These are phyloP conservation scores for Entelexis paramagnoliae DNA, from an alignment of 1,139 yeast species.

Conservation along the genomic window DNA sequence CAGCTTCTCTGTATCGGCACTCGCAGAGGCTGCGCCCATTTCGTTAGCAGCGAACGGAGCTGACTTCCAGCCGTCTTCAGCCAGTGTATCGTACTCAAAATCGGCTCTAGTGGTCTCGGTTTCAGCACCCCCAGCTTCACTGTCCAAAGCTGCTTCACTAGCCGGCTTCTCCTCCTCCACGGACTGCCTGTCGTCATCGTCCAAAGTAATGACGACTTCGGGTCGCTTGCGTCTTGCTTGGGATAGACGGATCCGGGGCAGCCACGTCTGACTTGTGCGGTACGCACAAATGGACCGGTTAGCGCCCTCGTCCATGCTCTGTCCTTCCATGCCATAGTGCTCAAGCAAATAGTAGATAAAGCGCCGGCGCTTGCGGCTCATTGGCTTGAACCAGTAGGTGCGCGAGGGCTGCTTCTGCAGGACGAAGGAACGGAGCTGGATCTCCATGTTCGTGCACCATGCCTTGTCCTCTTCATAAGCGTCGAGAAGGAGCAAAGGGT, in stretches of 20 bases:
- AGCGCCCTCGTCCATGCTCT: conserved; percentile 21
- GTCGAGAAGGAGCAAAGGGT: conserved; percentile 12
- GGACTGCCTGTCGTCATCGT: background rate
- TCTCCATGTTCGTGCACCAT: conserved; percentile 20
- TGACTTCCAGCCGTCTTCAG: background rate
- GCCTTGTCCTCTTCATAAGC: conserved; percentile 14
- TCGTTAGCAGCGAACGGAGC: background rate
- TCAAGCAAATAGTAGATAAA: conserved; percentile 20
- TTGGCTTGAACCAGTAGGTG: conserved; percentile 22
- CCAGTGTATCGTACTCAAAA: background rate
- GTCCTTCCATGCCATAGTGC: conserved; percentile 22
- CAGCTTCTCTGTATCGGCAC: background rate
- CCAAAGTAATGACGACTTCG: background rate
- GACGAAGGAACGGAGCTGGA: conserved; percentile 17
- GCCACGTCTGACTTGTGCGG: conserved; percentile 13
- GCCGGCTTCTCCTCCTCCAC: background rate
- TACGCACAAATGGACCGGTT: conserved; percentile 21
- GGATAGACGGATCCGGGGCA: conserved; percentile 10
- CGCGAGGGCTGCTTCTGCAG: background rate
- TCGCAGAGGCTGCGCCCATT: background rate
- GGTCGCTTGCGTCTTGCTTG: background rate
- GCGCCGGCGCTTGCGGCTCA: conserved; percentile 20
- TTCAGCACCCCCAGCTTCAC: too few species aligned
- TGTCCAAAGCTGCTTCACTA: too few species aligned
- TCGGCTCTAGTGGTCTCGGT: too few species aligned